A percentile compares a stretch with the other conserved stretches of the same genome.
Evolutionary conservation across 768 basidiomycete species (phyloP).

Genomic region (Obba rivulosa): DNA sequence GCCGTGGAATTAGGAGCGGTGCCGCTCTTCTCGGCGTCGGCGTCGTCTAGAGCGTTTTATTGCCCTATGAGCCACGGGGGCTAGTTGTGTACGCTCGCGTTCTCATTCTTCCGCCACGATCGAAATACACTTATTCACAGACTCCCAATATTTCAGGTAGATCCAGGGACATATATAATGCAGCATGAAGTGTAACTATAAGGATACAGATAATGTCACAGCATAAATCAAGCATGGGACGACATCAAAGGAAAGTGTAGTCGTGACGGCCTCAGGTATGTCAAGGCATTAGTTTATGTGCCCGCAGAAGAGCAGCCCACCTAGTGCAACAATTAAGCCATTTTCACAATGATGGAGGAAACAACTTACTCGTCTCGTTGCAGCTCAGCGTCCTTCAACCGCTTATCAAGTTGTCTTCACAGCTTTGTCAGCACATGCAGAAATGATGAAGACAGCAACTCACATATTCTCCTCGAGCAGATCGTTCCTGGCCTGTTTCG

Average conservation of each 20-base stretch:
- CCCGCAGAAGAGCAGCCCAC: slow-evolving; percentile 59
- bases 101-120: too few species aligned
- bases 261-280: background rate
- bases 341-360: slow-evolving; percentile 5
- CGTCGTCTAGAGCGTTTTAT: too few species aligned
- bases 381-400: slow-evolving; percentile 62
- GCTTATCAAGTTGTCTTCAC: slow-evolving; percentile 61
- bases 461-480: slow-evolving; percentile 77
- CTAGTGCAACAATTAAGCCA: slow-evolving; percentile 30
- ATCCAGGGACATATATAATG: too few species aligned
- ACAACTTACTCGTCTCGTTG: slow-evolving; percentile 74
- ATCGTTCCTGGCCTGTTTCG: slow-evolving; percentile 74
- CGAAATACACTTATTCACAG: too few species aligned
- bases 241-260: background rate
- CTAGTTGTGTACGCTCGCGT: too few species aligned
- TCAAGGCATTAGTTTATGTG: slow-evolving; percentile 40
- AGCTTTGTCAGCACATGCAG: background rate
- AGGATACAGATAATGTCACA: background rate
- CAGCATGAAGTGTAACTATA: too few species aligned
- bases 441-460: slow-evolving; percentile 23
- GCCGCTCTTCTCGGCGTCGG: slow-evolving; percentile 66
- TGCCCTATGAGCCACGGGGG: too few species aligned
- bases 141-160: too few species aligned
- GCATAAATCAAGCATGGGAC: background rate
- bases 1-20: slow-evolving; percentile 59